A percentile compares a stretch with the other conserved stretches of the same genome.
These are phyloP conservation scores for Benincasa hispida DNA, from an alignment of 306 rosid genomes.

Conservation along the genomic window DNA sequence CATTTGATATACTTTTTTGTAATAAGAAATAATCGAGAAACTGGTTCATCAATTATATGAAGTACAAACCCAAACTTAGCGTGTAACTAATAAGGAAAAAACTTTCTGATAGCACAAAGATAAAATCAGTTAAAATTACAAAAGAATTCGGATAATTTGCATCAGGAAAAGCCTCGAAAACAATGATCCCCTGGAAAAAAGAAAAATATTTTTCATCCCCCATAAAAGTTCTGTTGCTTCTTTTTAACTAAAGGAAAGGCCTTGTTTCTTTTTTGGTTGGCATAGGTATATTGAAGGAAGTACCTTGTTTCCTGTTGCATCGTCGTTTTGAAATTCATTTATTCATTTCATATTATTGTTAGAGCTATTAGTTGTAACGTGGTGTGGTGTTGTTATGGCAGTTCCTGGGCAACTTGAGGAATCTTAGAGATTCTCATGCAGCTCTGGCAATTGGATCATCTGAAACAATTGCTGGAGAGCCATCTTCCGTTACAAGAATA, in stretches of 20 bases:
- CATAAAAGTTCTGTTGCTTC: background rate
- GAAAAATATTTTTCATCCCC: background rate
- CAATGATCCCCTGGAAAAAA: background rate
- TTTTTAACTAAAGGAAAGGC: background rate
- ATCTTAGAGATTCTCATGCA: constrained; percentile 85
- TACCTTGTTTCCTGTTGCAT: background rate
- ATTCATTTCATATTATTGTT: background rate
- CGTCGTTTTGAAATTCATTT: background rate
- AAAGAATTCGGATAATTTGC: background rate
- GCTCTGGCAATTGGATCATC: constrained; percentile 83
- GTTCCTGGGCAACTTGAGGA: constrained; percentile 80
- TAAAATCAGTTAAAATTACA: background rate
- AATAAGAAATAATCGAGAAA: background rate
- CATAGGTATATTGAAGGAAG: background rate
- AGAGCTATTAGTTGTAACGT: background rate
- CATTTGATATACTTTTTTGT: background rate
- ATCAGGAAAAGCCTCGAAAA: background rate
- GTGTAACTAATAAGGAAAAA: background rate
- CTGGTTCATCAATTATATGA: background rate
- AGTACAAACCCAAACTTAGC: background rate
- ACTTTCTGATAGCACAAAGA: background rate
- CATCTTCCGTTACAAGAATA: constrained; percentile 77
- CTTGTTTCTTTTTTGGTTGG: background rate
- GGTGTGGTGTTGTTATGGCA: constrained; percentile 15
- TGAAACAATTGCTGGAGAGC: constrained; percentile 68